phyloP scores from a whole-genome alignment of 179 eudicot genomes.

The Corrigiola litoralis region DNA sequence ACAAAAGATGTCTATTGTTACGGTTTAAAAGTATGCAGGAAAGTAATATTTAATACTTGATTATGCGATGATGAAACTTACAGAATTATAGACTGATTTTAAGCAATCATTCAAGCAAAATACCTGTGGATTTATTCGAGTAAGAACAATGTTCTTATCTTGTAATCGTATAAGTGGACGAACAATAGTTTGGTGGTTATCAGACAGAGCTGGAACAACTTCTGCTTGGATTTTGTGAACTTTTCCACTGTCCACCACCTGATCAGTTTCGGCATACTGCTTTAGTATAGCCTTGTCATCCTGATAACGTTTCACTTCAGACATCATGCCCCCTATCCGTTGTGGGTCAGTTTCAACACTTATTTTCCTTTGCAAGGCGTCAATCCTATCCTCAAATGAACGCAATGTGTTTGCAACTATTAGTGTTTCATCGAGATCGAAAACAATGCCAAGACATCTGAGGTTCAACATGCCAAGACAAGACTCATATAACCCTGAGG shows the following conservation, averaged over 20 bases:
- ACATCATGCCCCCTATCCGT: constrained; percentile 71
- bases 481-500: constrained; percentile 61
- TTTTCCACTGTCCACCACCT: constrained; percentile 83
- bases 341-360: constrained; percentile 66
- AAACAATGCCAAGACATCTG: constrained; percentile 96
- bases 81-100: neutral
- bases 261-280: constrained; percentile 97
- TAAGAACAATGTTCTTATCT: constrained; percentile 67
- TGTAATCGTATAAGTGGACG: constrained; percentile 78
- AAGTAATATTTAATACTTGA: neutral
- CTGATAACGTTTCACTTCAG: constrained; percentile 89
- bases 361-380: constrained; percentile 76
- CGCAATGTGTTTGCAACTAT: constrained; percentile 90
- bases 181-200: constrained; percentile 64
- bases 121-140: constrained; percentile 89
- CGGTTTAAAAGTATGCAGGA: neutral
- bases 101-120: neutral
- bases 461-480: constrained; percentile 91
- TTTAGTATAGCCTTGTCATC: constrained; percentile 78
- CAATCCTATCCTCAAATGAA: constrained; percentile 94
- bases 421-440: constrained; percentile 94
- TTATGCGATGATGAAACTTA: neutral
- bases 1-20: neutral
- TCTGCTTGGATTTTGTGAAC: constrained; percentile 71
- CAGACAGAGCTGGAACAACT: constrained; percentile 83